Percentiles rank a stretch among this genome's conserved stretches.
Conservation (phyloP, 2,329 filamentous ascomycete species). For the Neonectria coccinea region DNA sequence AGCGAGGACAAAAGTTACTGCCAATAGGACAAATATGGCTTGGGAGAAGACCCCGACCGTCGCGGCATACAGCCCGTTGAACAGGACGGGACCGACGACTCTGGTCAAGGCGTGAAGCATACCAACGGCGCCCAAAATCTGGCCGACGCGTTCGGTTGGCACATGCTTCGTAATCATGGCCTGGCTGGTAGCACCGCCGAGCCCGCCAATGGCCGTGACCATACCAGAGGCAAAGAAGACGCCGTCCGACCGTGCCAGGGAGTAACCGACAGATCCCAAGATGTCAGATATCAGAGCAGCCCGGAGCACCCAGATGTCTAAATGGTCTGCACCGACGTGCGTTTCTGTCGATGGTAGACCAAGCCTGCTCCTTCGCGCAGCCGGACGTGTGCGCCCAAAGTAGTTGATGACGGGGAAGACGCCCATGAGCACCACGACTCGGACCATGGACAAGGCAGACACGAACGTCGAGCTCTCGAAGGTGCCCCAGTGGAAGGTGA, state of each 20-base stretch:
- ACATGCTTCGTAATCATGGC: constrained; percentile 92
- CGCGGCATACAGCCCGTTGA: constrained; percentile 86
- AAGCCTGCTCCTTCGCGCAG: constrained; percentile 54
- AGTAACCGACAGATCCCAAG: constrained; percentile 80
- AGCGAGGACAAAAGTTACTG: constrained; percentile 73
- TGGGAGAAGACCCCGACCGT: constrained; percentile 85
- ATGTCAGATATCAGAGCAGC: constrained; percentile 81
- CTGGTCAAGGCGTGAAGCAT: constrained; percentile 85
- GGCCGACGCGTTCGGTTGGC: constrained; percentile 81
- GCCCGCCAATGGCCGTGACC: constrained; percentile 81
- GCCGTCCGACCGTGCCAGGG: constrained; percentile 69
- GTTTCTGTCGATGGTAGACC: constrained; percentile 56
- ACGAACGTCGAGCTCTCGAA: constrained; percentile 85
- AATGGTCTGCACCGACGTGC: constrained; percentile 77
- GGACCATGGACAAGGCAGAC: constrained; percentile 79
- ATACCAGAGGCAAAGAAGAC: constrained; percentile 80
- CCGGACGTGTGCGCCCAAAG: constrained; percentile 71
- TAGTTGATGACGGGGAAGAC: constrained; percentile 83
- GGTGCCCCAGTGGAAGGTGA: constrained; percentile 84
- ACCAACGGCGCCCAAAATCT: constrained; percentile 89
- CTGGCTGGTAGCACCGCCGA: constrained; percentile 87
- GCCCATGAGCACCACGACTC: constrained; percentile 80
- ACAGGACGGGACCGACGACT: constrained; percentile 82
- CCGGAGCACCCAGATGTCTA: constrained; percentile 84
- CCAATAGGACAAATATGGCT: constrained; percentile 83